Evolutionary conservation across 2,329 filamentous ascomycete species (phyloP), one percentile per base, ranked within the genome.

Genomic region (Beauveria asiatica): DNA sequence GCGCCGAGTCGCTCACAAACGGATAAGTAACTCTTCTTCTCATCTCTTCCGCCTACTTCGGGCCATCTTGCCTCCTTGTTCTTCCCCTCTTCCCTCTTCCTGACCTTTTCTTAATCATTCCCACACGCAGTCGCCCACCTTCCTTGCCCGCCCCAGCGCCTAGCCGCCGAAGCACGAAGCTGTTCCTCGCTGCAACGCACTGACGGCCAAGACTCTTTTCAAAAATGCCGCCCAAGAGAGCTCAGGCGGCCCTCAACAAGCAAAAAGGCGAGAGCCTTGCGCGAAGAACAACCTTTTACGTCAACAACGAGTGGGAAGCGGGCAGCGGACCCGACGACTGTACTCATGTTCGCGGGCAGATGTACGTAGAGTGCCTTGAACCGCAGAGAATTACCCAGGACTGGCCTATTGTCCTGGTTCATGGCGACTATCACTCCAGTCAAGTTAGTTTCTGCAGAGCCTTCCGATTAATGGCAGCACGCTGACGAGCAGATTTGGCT

Each of bases 361-460:
- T 72, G 71, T 64, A 78, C 66, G 67, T 79, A 69, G 70, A 73
- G 59, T 57, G 62, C 2, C 60, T 71, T 1, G 65, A 70, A 27
- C 70, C 70, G 1, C 16, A 57, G 0, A 25, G 60, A 16, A 62
- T 52, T 25, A 21, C 49, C 2, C 64, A 70, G 8, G 56, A 60
- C 0, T 62, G 63, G 5, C 69, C 71, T 9, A 63, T 75, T 33
- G 58, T 75, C 5, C 63, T 75, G 21, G 67, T 75, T 37, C 73
- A 75, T 33, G 73, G 70, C 16, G 72, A 74, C 33, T 72, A 66
- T 19, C 72, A 75, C 52, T 70, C 70, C 45, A 70, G 72, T 7
- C 65, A 72, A 63, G 72, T 72, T 59, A 51, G 65, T 51, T 25
- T 9, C 9, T 2, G 39, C 11, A 21, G 37, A 13, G 49, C 48